A percentile compares a stretch with the other conserved stretches of the same genome.
Conservation (phyloP, 2,329 filamentous ascomycete genomes). For the Aspergillus candidus region DNA sequence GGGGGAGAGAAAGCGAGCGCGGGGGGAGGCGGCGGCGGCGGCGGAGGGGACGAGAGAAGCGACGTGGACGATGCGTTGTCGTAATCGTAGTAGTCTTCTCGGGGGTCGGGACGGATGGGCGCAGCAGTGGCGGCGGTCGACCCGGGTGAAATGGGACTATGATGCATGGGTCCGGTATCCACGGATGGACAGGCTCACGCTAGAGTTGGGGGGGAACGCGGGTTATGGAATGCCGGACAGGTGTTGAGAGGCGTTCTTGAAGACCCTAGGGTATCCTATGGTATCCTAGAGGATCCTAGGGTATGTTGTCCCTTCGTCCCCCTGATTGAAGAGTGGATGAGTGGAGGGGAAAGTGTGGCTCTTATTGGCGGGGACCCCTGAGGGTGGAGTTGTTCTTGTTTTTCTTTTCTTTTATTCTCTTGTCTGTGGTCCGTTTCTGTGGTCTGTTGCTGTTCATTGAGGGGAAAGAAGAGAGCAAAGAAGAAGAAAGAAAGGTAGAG, state of each 20-base stretch:
- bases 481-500: background rate
- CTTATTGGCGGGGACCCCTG: too few species aligned
- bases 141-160: constrained; percentile 28
- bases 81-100: constrained; percentile 14
- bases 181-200: constrained; percentile 18
- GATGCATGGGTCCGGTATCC: constrained; percentile 27
- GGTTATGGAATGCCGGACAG: constrained; percentile 7
- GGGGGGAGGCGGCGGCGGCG: constrained; percentile 19
- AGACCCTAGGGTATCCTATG: too few species aligned
- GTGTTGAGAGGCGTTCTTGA: background rate
- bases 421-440: too few species aligned
- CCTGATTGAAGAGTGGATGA: too few species aligned
- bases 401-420: too few species aligned
- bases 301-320: too few species aligned
- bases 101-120: constrained; percentile 22
- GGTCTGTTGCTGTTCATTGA: background rate
- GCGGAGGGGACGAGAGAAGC: constrained; percentile 21
- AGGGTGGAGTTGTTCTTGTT: too few species aligned
- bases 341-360: too few species aligned
- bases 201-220: constrained; percentile 2
- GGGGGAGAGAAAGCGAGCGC: constrained; percentile 25
- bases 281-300: too few species aligned
- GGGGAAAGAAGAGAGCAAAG: background rate
- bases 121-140: constrained; percentile 22
- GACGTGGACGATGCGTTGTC: constrained; percentile 18